Evolutionary conservation across 225 moss, liverwort and hornwort species (phyloP).

Genomic region (Sphagnum tenellum): DNA sequence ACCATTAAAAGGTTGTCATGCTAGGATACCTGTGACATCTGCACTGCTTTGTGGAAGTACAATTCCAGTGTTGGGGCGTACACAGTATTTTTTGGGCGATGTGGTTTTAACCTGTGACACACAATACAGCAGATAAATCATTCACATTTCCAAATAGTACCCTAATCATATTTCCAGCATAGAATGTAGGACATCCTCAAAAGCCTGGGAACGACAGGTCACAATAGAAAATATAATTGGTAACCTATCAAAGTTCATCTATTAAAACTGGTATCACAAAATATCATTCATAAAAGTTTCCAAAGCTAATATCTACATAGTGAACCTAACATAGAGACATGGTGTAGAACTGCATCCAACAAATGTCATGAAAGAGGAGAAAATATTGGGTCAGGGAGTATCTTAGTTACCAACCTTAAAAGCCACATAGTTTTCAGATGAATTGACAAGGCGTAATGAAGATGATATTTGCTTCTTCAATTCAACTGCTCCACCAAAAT

Average conservation of each 20-base stretch:
- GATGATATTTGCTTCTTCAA: slow-evolving; percentile 96
- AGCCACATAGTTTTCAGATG: slow-evolving; percentile 73
- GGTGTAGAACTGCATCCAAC: too few species aligned
- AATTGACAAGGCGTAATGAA: slow-evolving; percentile 73
- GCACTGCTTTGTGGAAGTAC: slow-evolving; percentile 84
- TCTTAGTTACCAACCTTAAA: slow-evolving; percentile 52
- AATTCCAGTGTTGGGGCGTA: slow-evolving; percentile 90
- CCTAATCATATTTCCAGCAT: too few species aligned
- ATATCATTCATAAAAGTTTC: too few species aligned
- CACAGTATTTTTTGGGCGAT: slow-evolving; percentile 96
- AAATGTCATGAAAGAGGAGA: too few species aligned
- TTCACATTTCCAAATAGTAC: too few species aligned
- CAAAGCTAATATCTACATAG: too few species aligned
- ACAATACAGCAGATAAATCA: not conserved
- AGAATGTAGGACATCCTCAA: too few species aligned
- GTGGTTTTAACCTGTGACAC: slow-evolving; percentile 85
- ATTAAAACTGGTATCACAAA: too few species aligned
- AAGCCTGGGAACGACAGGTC: too few species aligned
- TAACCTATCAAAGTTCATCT: too few species aligned
- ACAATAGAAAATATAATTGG: too few species aligned
- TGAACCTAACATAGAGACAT: too few species aligned
- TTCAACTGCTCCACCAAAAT: slow-evolving; percentile 57
- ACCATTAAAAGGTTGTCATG: not conserved
- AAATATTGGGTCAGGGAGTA: not conserved
- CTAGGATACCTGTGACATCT: slow-evolving; percentile 73